Conservation (phyloP, 768 basidiomycete species). For the Pleurotus sapidus region DNA sequence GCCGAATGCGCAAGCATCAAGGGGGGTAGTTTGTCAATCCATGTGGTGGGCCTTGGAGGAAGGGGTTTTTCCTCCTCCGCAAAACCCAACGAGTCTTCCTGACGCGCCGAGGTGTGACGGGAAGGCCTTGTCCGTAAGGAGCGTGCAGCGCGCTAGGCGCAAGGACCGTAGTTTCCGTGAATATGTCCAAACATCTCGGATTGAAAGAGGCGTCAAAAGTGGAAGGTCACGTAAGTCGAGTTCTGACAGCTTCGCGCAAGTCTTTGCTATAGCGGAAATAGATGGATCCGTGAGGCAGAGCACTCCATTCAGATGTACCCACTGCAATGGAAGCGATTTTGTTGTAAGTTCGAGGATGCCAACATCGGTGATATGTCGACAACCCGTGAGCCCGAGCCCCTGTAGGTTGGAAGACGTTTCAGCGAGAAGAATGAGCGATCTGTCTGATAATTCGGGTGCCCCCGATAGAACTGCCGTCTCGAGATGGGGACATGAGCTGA, state of each 20-base stretch:
- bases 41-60: slow-evolving; percentile 54
- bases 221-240: slow-evolving; percentile 75
- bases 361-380: slow-evolving; percentile 73
- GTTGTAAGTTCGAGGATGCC: slow-evolving; percentile 70
- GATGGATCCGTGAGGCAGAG: slow-evolving; percentile 55
- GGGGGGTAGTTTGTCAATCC: slow-evolving; percentile 61
- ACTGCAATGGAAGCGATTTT: slow-evolving; percentile 64
- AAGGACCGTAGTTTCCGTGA: slow-evolving; percentile 75
- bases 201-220: slow-evolving; percentile 61
- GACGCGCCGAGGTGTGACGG: slow-evolving; percentile 43
- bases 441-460: slow-evolving; percentile 66
- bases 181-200: slow-evolving; percentile 81
- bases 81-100: slow-evolving; percentile 16
- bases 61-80: slow-evolving; percentile 43
- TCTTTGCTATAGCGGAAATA: slow-evolving; percentile 68
- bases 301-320: slow-evolving; percentile 72
- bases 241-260: slow-evolving; percentile 76
- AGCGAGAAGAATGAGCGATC: slow-evolving; percentile 63
- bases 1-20: slow-evolving; percentile 62
- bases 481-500: slow-evolving; percentile 61
- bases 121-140: slow-evolving; percentile 78
- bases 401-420: slow-evolving; percentile 62
- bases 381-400: slow-evolving; percentile 75
- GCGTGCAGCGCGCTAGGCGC: slow-evolving; percentile 73
- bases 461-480: slow-evolving; percentile 68